These are phyloP conservation scores for Tylopilus balloui DNA, from an alignment of 768 basidiomycete species.

Conservation along the genomic window DNA sequence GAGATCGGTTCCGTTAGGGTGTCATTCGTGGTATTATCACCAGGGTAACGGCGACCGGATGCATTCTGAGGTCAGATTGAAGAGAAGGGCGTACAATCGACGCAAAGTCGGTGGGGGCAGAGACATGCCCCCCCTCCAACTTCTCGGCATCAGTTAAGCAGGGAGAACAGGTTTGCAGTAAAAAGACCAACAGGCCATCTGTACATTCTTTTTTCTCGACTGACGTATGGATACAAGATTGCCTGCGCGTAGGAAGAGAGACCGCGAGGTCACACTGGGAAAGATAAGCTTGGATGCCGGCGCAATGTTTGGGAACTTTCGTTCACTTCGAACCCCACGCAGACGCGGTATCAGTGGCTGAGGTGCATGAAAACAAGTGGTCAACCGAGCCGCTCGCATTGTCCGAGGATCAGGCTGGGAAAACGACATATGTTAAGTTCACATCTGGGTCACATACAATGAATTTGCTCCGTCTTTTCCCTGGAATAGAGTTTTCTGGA, in stretches of 20 bases:
- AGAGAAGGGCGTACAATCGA: too few species aligned
- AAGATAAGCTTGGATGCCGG: not conserved
- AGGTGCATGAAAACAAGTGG: not conserved
- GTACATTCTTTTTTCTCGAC: constrained; percentile 1
- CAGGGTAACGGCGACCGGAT: too few species aligned
- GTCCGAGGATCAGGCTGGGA: constrained; percentile 13
- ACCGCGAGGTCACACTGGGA: not conserved
- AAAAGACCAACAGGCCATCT: not conserved
- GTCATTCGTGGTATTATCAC: not conserved
- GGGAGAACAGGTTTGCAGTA: not conserved
- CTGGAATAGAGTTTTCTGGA: constrained; percentile 2
- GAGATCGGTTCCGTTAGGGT: not conserved
- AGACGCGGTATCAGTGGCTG: not conserved
- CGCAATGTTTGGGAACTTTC: too few species aligned
- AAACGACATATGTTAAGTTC: too few species aligned
- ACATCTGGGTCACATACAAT: too few species aligned
- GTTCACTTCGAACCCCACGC: not conserved
- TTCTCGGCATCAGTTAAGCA: not conserved
- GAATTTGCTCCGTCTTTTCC: not conserved
- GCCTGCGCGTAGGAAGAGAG: not conserved
- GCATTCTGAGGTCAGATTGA: too few species aligned
- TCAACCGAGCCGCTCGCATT: not conserved
- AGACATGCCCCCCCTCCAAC: not conserved
- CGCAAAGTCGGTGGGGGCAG: too few species aligned
- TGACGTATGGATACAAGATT: not conserved